Evolutionary conservation across 495 filamentous ascomycete genomes (phyloP), one percentile per base, ranked within the genome.

Genomic region (Aspergillus coremiiformis): DNA sequence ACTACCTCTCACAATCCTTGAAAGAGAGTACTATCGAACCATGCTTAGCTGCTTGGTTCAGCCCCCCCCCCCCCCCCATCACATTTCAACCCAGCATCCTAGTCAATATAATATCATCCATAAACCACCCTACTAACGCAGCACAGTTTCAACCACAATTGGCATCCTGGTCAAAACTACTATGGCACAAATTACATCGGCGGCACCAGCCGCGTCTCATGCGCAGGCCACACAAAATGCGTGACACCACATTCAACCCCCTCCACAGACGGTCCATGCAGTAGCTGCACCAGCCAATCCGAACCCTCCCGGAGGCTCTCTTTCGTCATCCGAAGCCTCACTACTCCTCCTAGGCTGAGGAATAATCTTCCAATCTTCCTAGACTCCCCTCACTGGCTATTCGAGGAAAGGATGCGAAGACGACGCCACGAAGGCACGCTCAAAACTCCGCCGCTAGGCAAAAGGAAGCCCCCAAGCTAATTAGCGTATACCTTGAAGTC

Each of bases 291-390:
- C 0, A 67, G 67, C 4, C 89, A 92, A 65, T 76, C 73, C 27
- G 79, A 89, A 53, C 78, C 80, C 8, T 80, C 85, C 6, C 89
- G 86, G 86, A 78, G 86, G 9, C 66, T 83, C 0, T 83, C 85
- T 0, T 79, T 84, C 30, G 80, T 78, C 47, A 63, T 85, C 7
- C 83, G 87, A 53, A 73, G 85, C 33, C 60, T 74, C 7, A 83
- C 84, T 0, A 82, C 84, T 80, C 0, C 64, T 84, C 17, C 70
- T 89, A 2, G 79, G 83, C 6, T 59, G 75, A 20, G 86, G 87
- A n/a, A 90, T 90, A 73, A 53, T 85, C 21, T 89, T 88, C n/a
- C n/a, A n/a, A n/a, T n/a, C 65, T 78, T 93, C 80, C 88, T 87
- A 1, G 88, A 88, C 66, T 89, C 87, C 1, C 88, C 88, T 0